phyloP scores from a whole-genome alignment of 1,284 basidiomycete species.

The Tilletia walkeri region DNA sequence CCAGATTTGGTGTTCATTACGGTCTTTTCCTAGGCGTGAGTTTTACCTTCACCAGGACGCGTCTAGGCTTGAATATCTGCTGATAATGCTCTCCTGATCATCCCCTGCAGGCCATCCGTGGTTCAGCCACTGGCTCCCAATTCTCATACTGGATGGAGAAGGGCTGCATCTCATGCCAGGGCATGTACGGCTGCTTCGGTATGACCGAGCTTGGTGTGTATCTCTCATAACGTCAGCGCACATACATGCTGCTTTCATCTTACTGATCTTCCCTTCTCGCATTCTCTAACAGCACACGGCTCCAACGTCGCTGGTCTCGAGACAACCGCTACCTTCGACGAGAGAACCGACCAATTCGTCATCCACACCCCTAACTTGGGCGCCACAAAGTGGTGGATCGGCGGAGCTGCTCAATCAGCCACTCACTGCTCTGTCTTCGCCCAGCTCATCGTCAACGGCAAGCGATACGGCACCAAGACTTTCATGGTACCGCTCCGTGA shows the following conservation, averaged over 20 bases:
- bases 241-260: neutral
- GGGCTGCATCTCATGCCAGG: slow-evolving; percentile 62
- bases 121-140: slow-evolving; percentile 54
- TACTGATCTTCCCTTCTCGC: slow-evolving; percentile 18
- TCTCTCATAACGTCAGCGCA: no score
- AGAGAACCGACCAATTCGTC: slow-evolving; percentile 61
- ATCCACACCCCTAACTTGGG: slow-evolving; percentile 60
- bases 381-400: slow-evolving; percentile 59
- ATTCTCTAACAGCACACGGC: slow-evolving; percentile 56
- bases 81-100: neutral
- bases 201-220: slow-evolving; percentile 59
- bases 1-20: slow-evolving; percentile 62
- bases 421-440: slow-evolving; percentile 65
- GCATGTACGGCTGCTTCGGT: slow-evolving; percentile 64
- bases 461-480: slow-evolving; percentile 63
- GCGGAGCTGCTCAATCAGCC: slow-evolving; percentile 63
- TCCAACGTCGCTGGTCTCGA: slow-evolving; percentile 64
- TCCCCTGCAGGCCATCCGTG: slow-evolving; percentile 30
- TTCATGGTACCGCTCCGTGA: slow-evolving; percentile 63
- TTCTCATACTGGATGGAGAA: slow-evolving; percentile 62
- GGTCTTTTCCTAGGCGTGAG: slow-evolving; percentile 60
- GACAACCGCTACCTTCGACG: slow-evolving; percentile 64
- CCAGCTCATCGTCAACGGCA: slow-evolving; percentile 62
- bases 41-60: slow-evolving; percentile 56
- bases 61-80: slow-evolving; percentile 28